Conservation (phyloP, 441 rosid species). For the Bocquillonia castaneifolia region DNA sequence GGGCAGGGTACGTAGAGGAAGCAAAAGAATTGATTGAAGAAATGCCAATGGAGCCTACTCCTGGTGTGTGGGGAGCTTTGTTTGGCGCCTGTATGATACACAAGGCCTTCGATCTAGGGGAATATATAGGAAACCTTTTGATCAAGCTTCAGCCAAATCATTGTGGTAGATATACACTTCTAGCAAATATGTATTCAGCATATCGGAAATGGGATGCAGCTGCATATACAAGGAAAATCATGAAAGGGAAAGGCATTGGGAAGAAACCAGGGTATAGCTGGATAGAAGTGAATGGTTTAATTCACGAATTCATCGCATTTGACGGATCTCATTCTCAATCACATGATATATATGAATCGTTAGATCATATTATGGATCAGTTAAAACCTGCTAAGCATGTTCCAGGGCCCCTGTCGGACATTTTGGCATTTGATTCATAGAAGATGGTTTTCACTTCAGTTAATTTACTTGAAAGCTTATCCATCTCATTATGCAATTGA, state of each 20-base stretch:
- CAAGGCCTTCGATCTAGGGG: constrained; percentile 40
- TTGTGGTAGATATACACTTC: constrained; percentile 57
- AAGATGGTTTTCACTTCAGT: too few species aligned
- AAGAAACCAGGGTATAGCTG: constrained; percentile 78
- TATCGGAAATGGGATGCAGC: constrained; percentile 55
- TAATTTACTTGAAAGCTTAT: not conserved
- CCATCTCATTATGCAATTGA: not conserved
- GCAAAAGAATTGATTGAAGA: constrained; percentile 57
- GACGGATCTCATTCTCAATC: constrained; percentile 24
- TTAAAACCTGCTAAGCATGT: constrained; percentile 13
- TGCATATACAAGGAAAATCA: constrained; percentile 50
- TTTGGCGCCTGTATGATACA: constrained; percentile 68
- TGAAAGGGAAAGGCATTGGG: constrained; percentile 53
- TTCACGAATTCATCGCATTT: constrained; percentile 30
- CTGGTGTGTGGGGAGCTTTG: constrained; percentile 50
- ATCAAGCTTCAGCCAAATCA: constrained; percentile 48
- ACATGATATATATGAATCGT: constrained; percentile 20
- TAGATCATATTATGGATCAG: constrained; percentile 21
- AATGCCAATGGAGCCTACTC: constrained; percentile 64
- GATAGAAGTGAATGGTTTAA: constrained; percentile 40
- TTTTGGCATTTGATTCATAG: not conserved
- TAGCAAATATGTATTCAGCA: constrained; percentile 58
- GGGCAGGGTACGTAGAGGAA: constrained; percentile 56
- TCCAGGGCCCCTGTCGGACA: not conserved
- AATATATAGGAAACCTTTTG: constrained; percentile 39